A percentile compares a stretch with the other conserved stretches of the same genome.
phyloP scores from a whole-genome alignment of 352 stramenopile species.

The Phytophthora podocarpi region DNA sequence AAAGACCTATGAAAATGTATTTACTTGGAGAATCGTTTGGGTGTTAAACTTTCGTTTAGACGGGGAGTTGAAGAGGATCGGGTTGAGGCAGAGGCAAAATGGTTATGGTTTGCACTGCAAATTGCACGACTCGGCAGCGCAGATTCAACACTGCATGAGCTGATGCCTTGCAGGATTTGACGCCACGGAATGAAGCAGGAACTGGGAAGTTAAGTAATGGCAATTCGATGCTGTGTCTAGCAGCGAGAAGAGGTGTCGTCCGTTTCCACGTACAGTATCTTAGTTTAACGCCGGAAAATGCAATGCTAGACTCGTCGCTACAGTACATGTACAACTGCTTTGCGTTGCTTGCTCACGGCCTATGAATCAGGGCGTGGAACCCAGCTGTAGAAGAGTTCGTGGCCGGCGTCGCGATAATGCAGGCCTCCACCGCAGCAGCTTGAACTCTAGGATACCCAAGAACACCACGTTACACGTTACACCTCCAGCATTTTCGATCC shows the following conservation, averaged over 20 bases:
- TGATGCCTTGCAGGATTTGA: background rate
- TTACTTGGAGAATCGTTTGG: background rate
- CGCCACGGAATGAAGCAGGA: background rate
- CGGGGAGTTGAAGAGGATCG: slow-evolving; percentile 12
- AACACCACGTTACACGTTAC: slow-evolving; percentile 10
- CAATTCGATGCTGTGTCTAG: background rate
- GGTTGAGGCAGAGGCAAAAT: slow-evolving; percentile 32
- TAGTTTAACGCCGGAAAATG: slow-evolving; percentile 24
- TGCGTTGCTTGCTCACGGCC: background rate
- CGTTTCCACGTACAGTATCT: slow-evolving; percentile 16
- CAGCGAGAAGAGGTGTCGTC: background rate
- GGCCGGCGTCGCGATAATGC: background rate
- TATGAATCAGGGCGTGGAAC: too few species aligned
- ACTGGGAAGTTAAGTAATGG: background rate
- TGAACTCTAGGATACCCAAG: background rate
- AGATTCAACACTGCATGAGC: slow-evolving; percentile 10
- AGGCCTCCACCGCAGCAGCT: background rate
- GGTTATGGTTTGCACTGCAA: too few species aligned
- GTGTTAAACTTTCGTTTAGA: slow-evolving; percentile 1
- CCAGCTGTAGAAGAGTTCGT: slow-evolving; percentile 16
- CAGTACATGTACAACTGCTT: too few species aligned
- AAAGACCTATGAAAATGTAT: background rate
- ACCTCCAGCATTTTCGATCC: slow-evolving; percentile 3
- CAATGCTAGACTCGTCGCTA: background rate
- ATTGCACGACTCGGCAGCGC: slow-evolving; percentile 11